Conservation (phyloP, 1,284 basidiomycete genomes). For the Sporisorium scitamineum region DNA sequence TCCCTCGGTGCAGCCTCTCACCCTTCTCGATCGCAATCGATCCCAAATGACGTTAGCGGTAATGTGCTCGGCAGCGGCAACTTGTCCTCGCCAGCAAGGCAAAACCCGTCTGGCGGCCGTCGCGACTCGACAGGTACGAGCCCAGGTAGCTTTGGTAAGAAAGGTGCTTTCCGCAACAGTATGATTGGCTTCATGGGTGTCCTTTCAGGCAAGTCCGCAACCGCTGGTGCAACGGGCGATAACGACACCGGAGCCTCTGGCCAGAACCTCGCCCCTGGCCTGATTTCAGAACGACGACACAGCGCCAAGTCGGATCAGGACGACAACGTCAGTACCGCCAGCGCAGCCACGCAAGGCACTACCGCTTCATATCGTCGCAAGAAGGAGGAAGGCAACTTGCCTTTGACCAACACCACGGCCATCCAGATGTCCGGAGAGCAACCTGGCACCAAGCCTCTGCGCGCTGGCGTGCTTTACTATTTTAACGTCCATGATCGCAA, state of each 20-base stretch:
- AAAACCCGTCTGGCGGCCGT: conserved; percentile 2
- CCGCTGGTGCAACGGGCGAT: background rate
- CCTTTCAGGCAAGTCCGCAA: conserved; percentile 24
- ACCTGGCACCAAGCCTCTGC: conserved; percentile 38
- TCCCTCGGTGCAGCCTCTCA: conserved; percentile 20
- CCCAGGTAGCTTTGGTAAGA: conserved; percentile 24
- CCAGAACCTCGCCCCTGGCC: conserved; percentile 11
- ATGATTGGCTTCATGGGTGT: conserved; percentile 48
- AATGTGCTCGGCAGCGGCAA: conserved; percentile 23
- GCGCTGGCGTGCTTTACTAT: conserved; percentile 54
- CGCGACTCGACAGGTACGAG: conserved; percentile 8
- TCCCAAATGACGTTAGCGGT: conserved; percentile 13
- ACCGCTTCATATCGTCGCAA: conserved; percentile 48
- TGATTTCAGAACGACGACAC: conserved; percentile 30
- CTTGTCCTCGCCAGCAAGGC: conserved; percentile 5
- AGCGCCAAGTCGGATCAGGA: conserved; percentile 43
- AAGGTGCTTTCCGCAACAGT: conserved; percentile 46
- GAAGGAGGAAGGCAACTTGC: conserved; percentile 48
- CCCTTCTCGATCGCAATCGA: conserved; percentile 30
- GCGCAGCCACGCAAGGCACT: conserved; percentile 48
- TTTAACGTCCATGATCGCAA: conserved; percentile 57
- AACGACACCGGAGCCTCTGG: conserved; percentile 1
- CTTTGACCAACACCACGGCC: conserved; percentile 33
- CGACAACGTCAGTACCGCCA: conserved; percentile 39
- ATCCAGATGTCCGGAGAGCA: conserved; percentile 42